Evolutionary conservation across 2,329 filamentous ascomycete genomes (phyloP), one percentile per base, ranked within the genome.

Genomic region (Chaetomium sp.): DNA sequence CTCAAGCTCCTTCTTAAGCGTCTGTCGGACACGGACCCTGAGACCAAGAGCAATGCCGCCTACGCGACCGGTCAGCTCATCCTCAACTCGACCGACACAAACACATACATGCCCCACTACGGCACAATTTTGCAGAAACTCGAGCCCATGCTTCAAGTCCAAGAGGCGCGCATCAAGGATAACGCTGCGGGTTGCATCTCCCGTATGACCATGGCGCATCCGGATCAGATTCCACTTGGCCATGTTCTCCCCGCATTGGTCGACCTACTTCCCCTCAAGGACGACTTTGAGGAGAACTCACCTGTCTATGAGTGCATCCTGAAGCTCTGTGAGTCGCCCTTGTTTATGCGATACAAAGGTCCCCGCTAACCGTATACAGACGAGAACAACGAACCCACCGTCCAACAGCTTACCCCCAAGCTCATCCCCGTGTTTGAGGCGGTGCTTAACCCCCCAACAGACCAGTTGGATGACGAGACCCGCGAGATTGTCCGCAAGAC

Each of bases 211-310:
- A 86, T 91, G 75, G 90, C 90, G 73, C 89, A 96, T 78, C 89
- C 91, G n/a, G 88, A 94, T 71, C 86, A 86, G 70, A 88, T 96
- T 10, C 93, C 94, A 21, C 84, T 96, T 60, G 80, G 84, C 47
- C 88, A 97, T 66, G 91, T 96, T 23, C 85, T 99, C 1, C 93
- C 94, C 29, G 87, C 87, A 0, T 80, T 98, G 31, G 85, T 96
- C 63, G 85, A 86, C 67, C 85, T 93, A 31, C 85, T 98, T 45
- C 95, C 95, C 10, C 83, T 98, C 68, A 91, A 91, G 77, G 93
- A 97, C 75, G 95, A 98, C 77, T 98, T 87, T 72, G 93, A 97
- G 78, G 95, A 98, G 85, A 98, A 99, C 79, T 91, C 92, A 73
- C 93, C 95, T 9, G 88, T 98, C 66, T 99, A 90, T 80, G 86